Percentiles rank a stretch among this genome's conserved stretches.
Conservation (phyloP, 176 grass and related monocot genomes). For the Oryza brachyantha region DNA sequence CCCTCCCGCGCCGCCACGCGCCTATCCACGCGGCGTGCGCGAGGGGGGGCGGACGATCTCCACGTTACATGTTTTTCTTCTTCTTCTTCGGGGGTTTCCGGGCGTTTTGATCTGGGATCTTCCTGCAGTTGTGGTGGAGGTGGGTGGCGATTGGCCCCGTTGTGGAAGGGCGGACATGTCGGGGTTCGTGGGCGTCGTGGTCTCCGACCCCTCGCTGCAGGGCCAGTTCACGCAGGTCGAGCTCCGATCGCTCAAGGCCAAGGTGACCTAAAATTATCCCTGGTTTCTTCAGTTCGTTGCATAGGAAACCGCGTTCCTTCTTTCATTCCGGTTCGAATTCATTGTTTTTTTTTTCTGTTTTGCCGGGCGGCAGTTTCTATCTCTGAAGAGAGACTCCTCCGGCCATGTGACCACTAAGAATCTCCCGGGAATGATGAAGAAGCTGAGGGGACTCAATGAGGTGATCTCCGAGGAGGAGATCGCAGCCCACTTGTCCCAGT, state of each 20-base stretch:
- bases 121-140: slow-evolving; percentile 7
- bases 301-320: not conserved
- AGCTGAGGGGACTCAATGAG: slow-evolving; percentile 77
- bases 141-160: not conserved
- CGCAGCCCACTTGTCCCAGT: slow-evolving; percentile 53
- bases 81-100: not conserved
- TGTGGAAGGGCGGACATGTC: slow-evolving; percentile 50
- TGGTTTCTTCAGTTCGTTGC: not conserved
- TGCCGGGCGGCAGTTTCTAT: slow-evolving; percentile 53
- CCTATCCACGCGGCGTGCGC: not conserved
- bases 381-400: slow-evolving; percentile 58
- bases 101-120: slow-evolving; percentile 36
- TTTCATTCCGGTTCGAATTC: not conserved
- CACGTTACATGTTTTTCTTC: not conserved
- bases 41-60: not conserved
- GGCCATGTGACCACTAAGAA: slow-evolving; percentile 76
- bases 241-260: slow-evolving; percentile 83
- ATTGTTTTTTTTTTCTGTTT: slow-evolving; percentile 31
- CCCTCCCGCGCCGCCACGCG: not conserved
- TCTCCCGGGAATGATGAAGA: slow-evolving; percentile 74
- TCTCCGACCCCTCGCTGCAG: slow-evolving; percentile 96
- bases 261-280: slow-evolving; percentile 48
- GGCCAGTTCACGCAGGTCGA: slow-evolving; percentile 99
- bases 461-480: slow-evolving; percentile 70
- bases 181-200: slow-evolving; percentile 75